Evolutionary conservation across 495 filamentous ascomycete species (phyloP), one percentile per base, ranked within the genome.

Genomic region (Margaritispora aquatica): DNA sequence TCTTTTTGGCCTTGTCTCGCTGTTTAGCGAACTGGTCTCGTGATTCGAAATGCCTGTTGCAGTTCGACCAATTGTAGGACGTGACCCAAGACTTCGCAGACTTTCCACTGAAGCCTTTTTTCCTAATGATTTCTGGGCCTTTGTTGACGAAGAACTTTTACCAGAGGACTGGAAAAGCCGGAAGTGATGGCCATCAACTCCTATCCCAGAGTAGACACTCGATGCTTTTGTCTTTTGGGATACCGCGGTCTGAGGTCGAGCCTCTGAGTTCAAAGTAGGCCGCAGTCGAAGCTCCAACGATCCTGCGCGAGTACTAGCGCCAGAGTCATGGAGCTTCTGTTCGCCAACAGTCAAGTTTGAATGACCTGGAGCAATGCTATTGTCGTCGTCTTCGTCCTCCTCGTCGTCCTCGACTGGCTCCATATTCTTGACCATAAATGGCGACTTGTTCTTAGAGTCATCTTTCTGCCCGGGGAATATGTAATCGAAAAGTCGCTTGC

Each of bases 401-500:
- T 87, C 85, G 0, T 79, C 81, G 0, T 86, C 58, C 10, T 60
- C 56, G 38, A 66, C 54, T n/a, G 61, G 60, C 34, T 52, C 54
- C 63, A 87, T 86, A 49, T 93, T 83, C 69, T 89, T 94, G 64
- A 92, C 79, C 71, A 92, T 83, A 70, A 93, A 89, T 4, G 93
- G 89, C 26, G 88, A 91, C 19, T 84, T 82, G 48, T 84, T 82
- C 66, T 85, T 84, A 57, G 60, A 20, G 23, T 82, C 85, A 48
- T 83, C 80, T 11, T 77, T 74, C 19, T 76, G 71, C 29, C 88
- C 89, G 0, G 94, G 94, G 74, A 99, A 99, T 60, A 97, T 89
- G 73, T 99, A 99, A 71, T 97, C 93, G 66, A 97, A 97, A 20
- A 99, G 79, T 69, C 85, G 92, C 69, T 95, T 92, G 10, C 92